Base-by-base conservation (phyloP, 176 grass and related monocot genomes). In the Saccharum spontaneum region DNA sequence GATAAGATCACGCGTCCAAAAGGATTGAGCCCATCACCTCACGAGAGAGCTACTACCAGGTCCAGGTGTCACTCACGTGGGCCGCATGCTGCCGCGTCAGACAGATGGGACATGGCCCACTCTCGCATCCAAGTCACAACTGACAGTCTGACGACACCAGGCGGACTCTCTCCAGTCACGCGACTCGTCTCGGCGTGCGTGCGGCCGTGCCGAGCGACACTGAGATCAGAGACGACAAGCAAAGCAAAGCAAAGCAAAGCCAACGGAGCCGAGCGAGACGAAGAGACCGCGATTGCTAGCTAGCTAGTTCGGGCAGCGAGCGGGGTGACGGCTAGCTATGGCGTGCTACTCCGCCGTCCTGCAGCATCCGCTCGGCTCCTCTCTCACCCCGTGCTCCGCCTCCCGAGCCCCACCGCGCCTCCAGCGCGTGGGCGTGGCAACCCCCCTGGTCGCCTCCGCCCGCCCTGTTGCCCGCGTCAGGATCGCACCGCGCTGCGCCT, bases 261-360 rank as follows among this genome's bases (percentile, higher is more conserved):
- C 22, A 60, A 23, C 20, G 57, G 57, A 60, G 57, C 22, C 57
- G 20, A n/a, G 57, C 57, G 57, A 61, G 57, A 61, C 57, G 57
- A 61, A 5, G 59, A 61, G 57, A 0, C 59, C 3, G 59, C 59
- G n/a, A 11, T 4, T 26, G 0, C 59, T 24, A 60, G 55, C 59
- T 62, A 60, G 0, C 50, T 49, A 22, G 28, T 28, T 7, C 57
- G 22, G 31, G 38, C 33, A 67, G 41, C 15, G 33, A 82, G 48
- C 30, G 48, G 14, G 34, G 16, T 5, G 30, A 48, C 69, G 4
- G 16, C 1, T 4, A 36, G 50, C 38, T 9, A 93, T 88, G 88
- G 85, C 55, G 75, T 79, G 85, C 88, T 90, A 81, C 84, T 70
- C 73, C 20, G 67, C 85, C 0, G 63, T 86, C 17, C 48, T 82